phyloP scores from a whole-genome alignment of 306 rosid genomes.

The Quercus robur region DNA sequence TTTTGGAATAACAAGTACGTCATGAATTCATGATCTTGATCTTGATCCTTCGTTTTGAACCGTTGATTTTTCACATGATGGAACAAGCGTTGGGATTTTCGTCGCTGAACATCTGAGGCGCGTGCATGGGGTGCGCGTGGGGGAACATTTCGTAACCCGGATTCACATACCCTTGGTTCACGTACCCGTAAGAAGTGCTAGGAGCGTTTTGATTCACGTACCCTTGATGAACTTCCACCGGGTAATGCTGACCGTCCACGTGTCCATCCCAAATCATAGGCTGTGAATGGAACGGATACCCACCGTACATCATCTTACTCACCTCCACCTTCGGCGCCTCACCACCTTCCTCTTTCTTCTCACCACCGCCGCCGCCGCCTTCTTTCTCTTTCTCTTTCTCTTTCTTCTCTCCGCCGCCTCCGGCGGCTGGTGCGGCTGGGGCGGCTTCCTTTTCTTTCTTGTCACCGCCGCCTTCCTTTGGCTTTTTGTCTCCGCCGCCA shows the following conservation, averaged over 20 bases:
- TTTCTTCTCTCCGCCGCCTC: slow-evolving; percentile 23
- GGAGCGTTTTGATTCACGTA: slow-evolving; percentile 6
- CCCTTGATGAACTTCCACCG: slow-evolving; percentile 18
- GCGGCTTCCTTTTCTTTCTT: slow-evolving; percentile 28
- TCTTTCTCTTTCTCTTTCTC: slow-evolving; percentile 20
- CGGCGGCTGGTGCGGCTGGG: too few relatives aligned
- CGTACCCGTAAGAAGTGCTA: slow-evolving; percentile 30
- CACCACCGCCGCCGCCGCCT: slow-evolving; percentile 12
- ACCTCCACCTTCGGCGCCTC: slow-evolving; percentile 32
- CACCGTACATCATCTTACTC: slow-evolving; percentile 63
- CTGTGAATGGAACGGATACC: slow-evolving; percentile 28
- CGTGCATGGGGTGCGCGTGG: slow-evolving; percentile 8
- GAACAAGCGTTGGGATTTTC: slow-evolving; percentile 94
- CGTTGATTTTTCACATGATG: slow-evolving; percentile 50
- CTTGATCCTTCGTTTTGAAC: neutral
- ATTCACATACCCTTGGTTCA: slow-evolving; percentile 16
- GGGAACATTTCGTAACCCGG: slow-evolving; percentile 13
- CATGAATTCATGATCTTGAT: too few relatives aligned
- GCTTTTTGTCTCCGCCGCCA: slow-evolving; percentile 19
- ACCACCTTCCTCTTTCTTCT: slow-evolving; percentile 21
- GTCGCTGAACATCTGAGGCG: slow-evolving; percentile 68
- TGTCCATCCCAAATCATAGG: slow-evolving; percentile 36
- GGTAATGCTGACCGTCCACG: slow-evolving; percentile 47
- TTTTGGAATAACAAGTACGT: neutral
- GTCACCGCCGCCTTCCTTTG: slow-evolving; percentile 3